Evolutionary conservation across 768 basidiomycete genomes (phyloP), one percentile per base, ranked within the genome.

Genomic region (Chalciporus pseudorubinellus): DNA sequence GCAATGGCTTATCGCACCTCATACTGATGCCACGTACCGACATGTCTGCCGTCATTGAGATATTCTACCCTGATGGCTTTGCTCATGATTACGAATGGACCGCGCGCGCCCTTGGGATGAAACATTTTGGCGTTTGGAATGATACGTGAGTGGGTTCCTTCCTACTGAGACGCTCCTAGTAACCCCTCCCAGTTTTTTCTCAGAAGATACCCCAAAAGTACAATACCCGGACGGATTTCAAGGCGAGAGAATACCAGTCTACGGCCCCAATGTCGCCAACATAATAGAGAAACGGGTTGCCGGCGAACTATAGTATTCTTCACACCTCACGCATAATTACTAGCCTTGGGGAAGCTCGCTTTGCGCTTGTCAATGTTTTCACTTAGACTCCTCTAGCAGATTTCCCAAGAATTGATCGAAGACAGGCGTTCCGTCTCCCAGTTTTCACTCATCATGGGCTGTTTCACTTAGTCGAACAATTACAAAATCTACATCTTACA

Each of bases 61-160:
- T 94, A 13, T 90, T 94, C 71, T 87, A 77, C 62, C 90, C 89
- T 0, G 74, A 68, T 3, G 92, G 90, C 0, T 93, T 90, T 63
- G 85, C 91, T 22, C 85, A 87, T 60, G 92, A 93, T 61, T 93
- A 93, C 64, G 83, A 91, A 60, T 94, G 89, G 84, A 92, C 91
- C 0, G 66, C 85, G 5, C 69, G 79, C 29, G 82, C 88, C 0
- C 68, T 93, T 11, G 89, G 89, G 5, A 84, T 89, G 76, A 73
- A 67, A 16, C 83, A 93, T 68, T 87, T 83, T 57, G 85, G 82
- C 1, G 74, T 95, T 28, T 90, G 90, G 89, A 87, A 91, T 57
- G 84, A 91, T 68, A 83, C 80, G 81, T 87, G 63, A 56, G 74
- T 78, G 13, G 42, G 13, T 45, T 41, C 39, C 22, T 36, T 48